phyloP scores from a whole-genome alignment of 352 stramenopile species.

The Phytophthora kernoviae region DNA sequence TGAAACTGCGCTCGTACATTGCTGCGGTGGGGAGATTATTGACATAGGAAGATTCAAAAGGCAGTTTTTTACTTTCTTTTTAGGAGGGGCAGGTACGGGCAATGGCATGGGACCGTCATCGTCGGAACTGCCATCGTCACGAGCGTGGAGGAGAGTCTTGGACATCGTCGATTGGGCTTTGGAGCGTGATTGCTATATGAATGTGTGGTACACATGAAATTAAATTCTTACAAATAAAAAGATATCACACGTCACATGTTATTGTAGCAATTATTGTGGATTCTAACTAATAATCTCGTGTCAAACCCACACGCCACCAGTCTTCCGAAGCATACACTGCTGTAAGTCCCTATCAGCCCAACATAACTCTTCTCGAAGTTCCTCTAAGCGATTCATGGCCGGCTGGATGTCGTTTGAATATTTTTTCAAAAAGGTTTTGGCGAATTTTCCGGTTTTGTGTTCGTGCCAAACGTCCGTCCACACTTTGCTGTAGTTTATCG shows the following conservation, averaged over 20 bases:
- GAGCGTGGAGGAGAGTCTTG: constrained; percentile 21
- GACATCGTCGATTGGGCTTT: constrained; percentile 11
- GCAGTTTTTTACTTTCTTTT: constrained; percentile 51
- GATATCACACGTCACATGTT: too few relatives aligned
- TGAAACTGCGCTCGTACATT: constrained; percentile 97
- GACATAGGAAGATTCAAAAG: constrained; percentile 78
- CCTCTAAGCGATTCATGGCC: too few relatives aligned
- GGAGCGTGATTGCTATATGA: background rate
- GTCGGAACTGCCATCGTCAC: constrained; percentile 26
- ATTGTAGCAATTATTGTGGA: too few relatives aligned
- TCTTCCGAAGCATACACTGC: too few relatives aligned
- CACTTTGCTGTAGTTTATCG: constrained; percentile 8
- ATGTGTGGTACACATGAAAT: too few relatives aligned
- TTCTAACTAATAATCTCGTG: too few relatives aligned
- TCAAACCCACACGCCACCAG: too few relatives aligned
- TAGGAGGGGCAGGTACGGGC: constrained; percentile 50
- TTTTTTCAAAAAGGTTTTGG: constrained; percentile 17
- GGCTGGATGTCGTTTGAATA: constrained; percentile 1
- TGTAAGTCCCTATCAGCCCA: too few relatives aligned
- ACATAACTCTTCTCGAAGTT: too few relatives aligned
- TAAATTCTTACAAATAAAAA: too few relatives aligned
- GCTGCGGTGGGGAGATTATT: constrained; percentile 84
- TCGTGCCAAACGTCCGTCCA: constrained; percentile 20
- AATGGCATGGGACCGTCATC: constrained; percentile 70
- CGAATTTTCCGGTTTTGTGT: constrained; percentile 8